Evolutionary conservation across 2,329 filamentous ascomycete species (phyloP).

Genomic region (Apiospora hydei): DNA sequence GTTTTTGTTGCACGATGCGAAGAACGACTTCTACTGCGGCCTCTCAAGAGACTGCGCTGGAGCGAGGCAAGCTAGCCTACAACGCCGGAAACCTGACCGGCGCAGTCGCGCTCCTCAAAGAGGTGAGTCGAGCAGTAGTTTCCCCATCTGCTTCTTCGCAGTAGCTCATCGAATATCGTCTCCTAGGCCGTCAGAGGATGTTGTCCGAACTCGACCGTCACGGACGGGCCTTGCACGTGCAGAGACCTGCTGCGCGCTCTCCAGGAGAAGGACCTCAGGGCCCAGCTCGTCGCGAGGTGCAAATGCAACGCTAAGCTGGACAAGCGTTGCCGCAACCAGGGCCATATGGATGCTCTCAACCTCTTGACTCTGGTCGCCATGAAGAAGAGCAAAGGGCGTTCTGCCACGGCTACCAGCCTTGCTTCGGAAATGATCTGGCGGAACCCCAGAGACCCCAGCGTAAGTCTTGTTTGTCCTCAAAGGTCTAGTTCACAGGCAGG

Average conservation of each 20-base stretch:
- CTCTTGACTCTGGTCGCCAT: conserved; percentile 31
- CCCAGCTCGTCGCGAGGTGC: conserved; percentile 34
- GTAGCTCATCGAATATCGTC: not conserved
- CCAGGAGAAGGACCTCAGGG: conserved; percentile 31
- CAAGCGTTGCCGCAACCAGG: conserved; percentile 33
- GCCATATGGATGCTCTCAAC: conserved; percentile 21
- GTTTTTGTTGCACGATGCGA: not conserved
- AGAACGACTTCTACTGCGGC: not conserved
- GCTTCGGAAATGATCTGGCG: conserved; percentile 12
- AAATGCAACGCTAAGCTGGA: conserved; percentile 35
- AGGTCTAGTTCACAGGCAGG: not conserved
- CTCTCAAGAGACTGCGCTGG: not conserved
- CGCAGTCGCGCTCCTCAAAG: conserved; percentile 1
- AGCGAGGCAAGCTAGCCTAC: conserved; percentile 18
- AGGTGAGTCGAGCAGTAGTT: not conserved
- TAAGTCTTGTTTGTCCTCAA: not conserved
- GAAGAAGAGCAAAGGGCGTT: conserved; percentile 25
- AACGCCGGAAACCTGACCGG: not conserved
- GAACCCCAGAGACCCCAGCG: conserved; percentile 38
- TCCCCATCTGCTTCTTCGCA: conserved; percentile 4
- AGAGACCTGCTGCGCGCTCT: conserved; percentile 29
- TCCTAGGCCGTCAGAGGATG: not conserved
- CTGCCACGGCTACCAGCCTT: not conserved
- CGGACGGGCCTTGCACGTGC: conserved; percentile 17
- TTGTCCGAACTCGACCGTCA: not conserved